These are phyloP conservation scores for Microthlaspi erraticum DNA, from an alignment of 345 rosid genomes.

Conservation along the genomic window DNA sequence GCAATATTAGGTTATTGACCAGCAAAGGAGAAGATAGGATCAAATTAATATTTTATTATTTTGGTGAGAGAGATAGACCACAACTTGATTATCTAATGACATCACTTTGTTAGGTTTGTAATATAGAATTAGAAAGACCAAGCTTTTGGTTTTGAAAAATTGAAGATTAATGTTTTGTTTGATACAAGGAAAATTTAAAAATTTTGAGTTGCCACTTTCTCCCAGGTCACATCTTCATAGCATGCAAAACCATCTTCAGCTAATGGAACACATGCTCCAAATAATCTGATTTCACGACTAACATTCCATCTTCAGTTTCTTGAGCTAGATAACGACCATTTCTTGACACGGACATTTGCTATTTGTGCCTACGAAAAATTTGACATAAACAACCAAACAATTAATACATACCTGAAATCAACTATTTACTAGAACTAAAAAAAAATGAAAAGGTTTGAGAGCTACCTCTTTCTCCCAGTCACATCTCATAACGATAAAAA, in stretches of 20 bases:
- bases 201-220: neutral
- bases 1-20: too few species aligned
- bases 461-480: slow-evolving; percentile 68
- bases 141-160: too few species aligned
- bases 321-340: neutral
- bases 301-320: neutral
- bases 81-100: too few species aligned
- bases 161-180: too few species aligned
- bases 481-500: slow-evolving; percentile 46
- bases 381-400: neutral
- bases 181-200: too few species aligned
- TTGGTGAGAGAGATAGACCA: too few species aligned
- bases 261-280: neutral
- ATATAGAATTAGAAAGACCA: too few species aligned
- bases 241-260: neutral
- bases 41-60: too few species aligned
- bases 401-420: neutral
- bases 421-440: neutral
- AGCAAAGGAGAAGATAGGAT: too few species aligned
- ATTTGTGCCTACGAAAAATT: slow-evolving; percentile 23
- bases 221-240: too few species aligned
- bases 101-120: too few species aligned
- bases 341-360: slow-evolving; percentile 3
- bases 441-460: neutral
- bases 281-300: neutral